A percentile compares a stretch with the other conserved stretches of the same genome.
Evolutionary conservation across 306 rosid genomes (phyloP).

Genomic region (Macrotyloma uniflorum): DNA sequence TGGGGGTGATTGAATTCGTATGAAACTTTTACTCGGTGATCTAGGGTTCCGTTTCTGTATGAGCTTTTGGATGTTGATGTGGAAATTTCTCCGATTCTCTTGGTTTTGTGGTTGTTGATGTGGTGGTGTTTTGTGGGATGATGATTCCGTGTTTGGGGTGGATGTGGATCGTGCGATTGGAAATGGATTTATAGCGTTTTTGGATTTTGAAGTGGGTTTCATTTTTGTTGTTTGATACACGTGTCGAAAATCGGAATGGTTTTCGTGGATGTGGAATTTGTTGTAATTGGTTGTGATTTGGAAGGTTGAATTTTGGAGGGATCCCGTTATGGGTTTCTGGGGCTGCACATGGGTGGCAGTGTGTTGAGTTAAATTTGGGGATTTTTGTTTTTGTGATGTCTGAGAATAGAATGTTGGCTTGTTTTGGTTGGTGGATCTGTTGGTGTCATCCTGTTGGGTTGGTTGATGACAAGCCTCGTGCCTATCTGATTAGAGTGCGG

Average conservation of each 20-base stretch:
- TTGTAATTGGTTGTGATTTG: not conserved
- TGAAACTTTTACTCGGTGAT: not conserved
- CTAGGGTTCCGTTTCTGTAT: conserved; percentile 15
- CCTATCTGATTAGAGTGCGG: not conserved
- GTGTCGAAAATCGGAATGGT: not conserved
- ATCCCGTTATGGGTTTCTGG: not conserved
- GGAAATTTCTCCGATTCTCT: not conserved
- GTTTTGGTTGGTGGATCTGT: not conserved
- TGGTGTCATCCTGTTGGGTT: not conserved
- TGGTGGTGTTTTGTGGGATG: not conserved
- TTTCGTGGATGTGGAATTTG: conserved; percentile 19
- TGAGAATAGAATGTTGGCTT: not conserved
- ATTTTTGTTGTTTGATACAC: not conserved
- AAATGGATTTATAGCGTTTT: not conserved
- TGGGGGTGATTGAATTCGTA: not conserved
- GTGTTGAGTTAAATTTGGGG: not conserved
- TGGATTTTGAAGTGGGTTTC: not conserved
- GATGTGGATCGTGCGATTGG: conserved; percentile 25
- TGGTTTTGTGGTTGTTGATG: not conserved
- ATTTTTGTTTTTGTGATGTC: not conserved
- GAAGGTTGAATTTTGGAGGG: not conserved
- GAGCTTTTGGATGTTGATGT: conserved; percentile 16
- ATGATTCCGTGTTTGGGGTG: not conserved
- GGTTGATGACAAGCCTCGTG: not conserved
- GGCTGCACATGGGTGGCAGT: not conserved